Evolutionary conservation across 768 basidiomycete genomes (phyloP).

Genomic region (Lactifluus hygrophoroides): DNA sequence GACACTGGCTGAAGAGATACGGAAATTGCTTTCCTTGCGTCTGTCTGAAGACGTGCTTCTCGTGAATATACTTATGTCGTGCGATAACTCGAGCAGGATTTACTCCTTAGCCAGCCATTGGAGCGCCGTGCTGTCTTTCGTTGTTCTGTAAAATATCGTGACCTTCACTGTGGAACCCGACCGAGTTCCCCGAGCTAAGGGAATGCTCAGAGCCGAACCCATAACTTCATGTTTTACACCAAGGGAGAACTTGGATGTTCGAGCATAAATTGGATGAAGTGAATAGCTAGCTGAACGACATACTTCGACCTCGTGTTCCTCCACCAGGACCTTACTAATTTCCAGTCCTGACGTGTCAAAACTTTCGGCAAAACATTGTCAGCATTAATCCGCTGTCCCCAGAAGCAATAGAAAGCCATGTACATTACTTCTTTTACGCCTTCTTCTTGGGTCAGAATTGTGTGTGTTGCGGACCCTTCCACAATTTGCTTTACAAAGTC

Average conservation of each 20-base stretch:
- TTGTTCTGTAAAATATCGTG: constrained; percentile 38
- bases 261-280: neutral
- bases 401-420: constrained; percentile 20
- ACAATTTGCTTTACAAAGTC: constrained; percentile 60
- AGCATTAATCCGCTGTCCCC: neutral
- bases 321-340: constrained; percentile 46
- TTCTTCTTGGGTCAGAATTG: constrained; percentile 44
- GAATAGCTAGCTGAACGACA: constrained; percentile 20
- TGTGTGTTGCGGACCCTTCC: constrained; percentile 57
- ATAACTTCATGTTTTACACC: constrained; percentile 29
- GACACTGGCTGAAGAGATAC: constrained; percentile 88
- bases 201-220: constrained; percentile 35
- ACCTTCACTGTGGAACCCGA: constrained; percentile 31
- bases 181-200: constrained; percentile 23
- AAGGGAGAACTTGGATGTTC: constrained; percentile 25
- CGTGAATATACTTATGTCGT: neutral
- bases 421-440: constrained; percentile 55
- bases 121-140: constrained; percentile 37
- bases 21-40: constrained; percentile 81
- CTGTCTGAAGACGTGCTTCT: constrained; percentile 39
- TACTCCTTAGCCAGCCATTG: constrained; percentile 47
- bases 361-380: constrained; percentile 26
- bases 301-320: constrained; percentile 41
- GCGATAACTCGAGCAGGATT: neutral
- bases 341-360: constrained; percentile 71